Base-by-base conservation (phyloP, 768 basidiomycete genomes). In the Lactarius tabidus region DNA sequence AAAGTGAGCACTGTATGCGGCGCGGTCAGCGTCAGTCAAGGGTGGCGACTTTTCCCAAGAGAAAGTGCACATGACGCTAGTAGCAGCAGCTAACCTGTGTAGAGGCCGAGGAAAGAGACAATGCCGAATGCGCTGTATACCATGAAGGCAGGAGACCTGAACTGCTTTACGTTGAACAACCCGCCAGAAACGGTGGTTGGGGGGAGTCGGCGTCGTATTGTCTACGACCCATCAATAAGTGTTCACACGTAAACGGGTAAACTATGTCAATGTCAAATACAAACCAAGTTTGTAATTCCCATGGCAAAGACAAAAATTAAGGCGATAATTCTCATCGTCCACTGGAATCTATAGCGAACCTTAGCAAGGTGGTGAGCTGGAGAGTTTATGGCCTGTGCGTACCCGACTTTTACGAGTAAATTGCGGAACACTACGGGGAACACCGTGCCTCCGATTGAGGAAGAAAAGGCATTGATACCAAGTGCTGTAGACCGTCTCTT, bases 321-420 rank as follows among this genome's bases (percentile, higher is more conserved):
- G 2, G 84, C 89, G 51, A 90, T 74, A 36, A 87, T 82, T 17
- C 90, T 80, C 80, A 89, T 84, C 0, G 90, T 89, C 90, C 90
- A 92, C 67, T 78, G 77, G 73, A 91, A 92, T 20, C 89, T 91
- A 48, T 18, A 56, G 2, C 2, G 18, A 10, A 52, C 33, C 9
- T 63, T 31, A 43, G 55, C 48, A 54, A 53, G 17, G 48, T 55
- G 33, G 20, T 53, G 38, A 28, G 7, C 23, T 38, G 45, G 14
- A 58, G 26, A 8, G n/a, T 31, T 65, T 2, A 61, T n/a, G 18
- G 60, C 20, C 45, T 41, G 39, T n/a, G 48, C 39, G 18, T 71
- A 84, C 87, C 87, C 86, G 2, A 88, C 79, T 61, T 73, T 64
- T 0, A 78, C 75, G 52, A 90, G 78, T 23, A 90, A 76, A 43